phyloP scores from a whole-genome alignment of 345 rosid genomes.

The Gossypium bickii region DNA sequence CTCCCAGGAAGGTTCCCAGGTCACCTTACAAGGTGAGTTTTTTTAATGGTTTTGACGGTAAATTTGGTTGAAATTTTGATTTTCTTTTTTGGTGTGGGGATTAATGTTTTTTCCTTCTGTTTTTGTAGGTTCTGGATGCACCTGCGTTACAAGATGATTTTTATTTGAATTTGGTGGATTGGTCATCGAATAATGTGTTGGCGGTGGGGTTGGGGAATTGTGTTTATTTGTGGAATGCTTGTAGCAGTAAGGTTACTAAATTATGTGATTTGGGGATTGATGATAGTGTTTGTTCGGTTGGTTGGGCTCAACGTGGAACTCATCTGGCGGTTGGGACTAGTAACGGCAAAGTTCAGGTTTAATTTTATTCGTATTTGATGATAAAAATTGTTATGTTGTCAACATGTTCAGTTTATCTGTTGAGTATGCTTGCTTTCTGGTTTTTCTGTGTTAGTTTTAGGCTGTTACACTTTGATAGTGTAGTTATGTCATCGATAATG shows the following conservation, averaged over 20 bases:
- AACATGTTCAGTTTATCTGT: background rate
- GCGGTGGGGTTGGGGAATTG: conserved; percentile 95
- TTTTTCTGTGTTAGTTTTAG: background rate
- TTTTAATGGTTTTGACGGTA: background rate
- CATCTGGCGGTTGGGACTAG: conserved; percentile 91
- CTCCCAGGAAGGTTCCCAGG: conserved; percentile 79
- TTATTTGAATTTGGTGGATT: conserved; percentile 91
- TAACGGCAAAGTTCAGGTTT: conserved; percentile 84
- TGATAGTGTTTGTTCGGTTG: conserved; percentile 90
- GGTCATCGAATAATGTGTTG: conserved; percentile 94
- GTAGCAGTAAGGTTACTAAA: conserved; percentile 97
- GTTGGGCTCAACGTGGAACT: conserved; percentile 87
- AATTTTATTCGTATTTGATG: conserved; percentile 5
- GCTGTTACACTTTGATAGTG: background rate
- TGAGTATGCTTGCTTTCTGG: background rate
- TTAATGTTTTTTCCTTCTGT: background rate
- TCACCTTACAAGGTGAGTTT: conserved; percentile 80
- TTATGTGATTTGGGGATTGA: conserved; percentile 86
- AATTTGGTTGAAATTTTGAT: conserved; percentile 2
- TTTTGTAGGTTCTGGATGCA: conserved; percentile 83
- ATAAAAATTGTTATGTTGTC: background rate
- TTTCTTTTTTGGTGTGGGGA: background rate
- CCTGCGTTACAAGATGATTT: conserved; percentile 99
- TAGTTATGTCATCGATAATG: background rate
- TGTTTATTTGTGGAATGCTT: conserved; percentile 99